Evolutionary conservation across 1,139 yeast species (phyloP), one percentile per base, ranked within the genome.

Genomic region (Debaryomyces sp.): DNA sequence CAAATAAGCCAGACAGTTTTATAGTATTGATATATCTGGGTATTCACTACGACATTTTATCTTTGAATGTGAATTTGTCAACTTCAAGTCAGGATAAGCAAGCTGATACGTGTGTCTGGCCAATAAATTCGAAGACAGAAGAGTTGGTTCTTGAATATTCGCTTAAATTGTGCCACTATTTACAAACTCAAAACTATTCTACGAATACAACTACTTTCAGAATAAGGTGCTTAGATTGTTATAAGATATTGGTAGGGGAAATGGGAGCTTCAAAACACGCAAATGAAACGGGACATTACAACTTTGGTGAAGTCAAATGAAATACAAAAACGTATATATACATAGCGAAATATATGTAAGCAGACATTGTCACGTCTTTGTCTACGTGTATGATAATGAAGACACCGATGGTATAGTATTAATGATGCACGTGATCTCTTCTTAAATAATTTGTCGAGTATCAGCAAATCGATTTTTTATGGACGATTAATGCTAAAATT

Each of bases 1-100:
- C 77, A 67, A 43, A 48, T 4, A 58, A 50, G 10, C 55, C 66
- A 0, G 50, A 64, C 7, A 68, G 68, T 10, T 85, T 79, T 57
- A 77, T 85, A 15, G 67, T 81, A 13, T 70, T 88, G 39, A 70
- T 85, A 9, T 88, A 87, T 59, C 80, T 82, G 40, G 96, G 96
- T 1, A 80, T 88, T 44, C 96, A 89, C 65, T 89, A 87, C 61
- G 96, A 88, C 62, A 73, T 87, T 0, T 67, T 86, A 9, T 82
- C 78, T 9, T 59, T 76, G 40, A 71, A 78, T 21, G 59, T 65
- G 42, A 58, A 50, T 44, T 56, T 64, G 53, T 54, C 71, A 53
- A 60, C 50, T 2, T 44, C 53, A 2, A 64, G 62, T 6, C 21
- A 44, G 2, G 62, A 59, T 41, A 60, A 57, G 36, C 29, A 43